Evolutionary conservation across 352 stramenopile species (phyloP).

Genomic region (Phytophthora capsici): DNA sequence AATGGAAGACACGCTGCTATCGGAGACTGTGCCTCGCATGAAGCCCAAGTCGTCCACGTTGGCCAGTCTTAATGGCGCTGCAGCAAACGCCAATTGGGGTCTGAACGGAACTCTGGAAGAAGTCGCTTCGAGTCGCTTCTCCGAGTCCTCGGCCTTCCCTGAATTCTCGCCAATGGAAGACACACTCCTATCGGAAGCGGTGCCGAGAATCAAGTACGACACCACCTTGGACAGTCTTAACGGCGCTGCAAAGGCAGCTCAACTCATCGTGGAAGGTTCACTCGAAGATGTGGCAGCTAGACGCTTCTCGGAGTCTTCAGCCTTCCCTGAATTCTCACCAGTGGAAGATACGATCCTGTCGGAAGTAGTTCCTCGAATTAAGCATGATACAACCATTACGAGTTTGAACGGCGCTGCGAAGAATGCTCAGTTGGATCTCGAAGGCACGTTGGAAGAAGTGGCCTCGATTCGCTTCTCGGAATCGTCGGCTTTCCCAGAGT

Average conservation of each 20-base stretch:
- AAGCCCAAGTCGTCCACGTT: background rate
- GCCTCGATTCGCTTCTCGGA: constrained; percentile 43
- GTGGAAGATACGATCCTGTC: constrained; percentile 15
- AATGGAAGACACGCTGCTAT: constrained; percentile 57
- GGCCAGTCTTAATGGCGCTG: constrained; percentile 22
- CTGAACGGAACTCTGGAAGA: constrained; percentile 44
- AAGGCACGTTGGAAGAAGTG: constrained; percentile 48
- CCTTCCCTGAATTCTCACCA: too few relatives aligned
- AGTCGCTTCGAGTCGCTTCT: constrained; percentile 55
- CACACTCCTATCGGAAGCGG: constrained; percentile 31
- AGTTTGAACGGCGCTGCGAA: constrained; percentile 33
- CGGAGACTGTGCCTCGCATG: constrained; percentile 33
- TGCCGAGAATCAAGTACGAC: constrained; percentile 19
- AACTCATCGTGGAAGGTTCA: background rate
- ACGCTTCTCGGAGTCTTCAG: too few relatives aligned
- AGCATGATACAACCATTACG: background rate
- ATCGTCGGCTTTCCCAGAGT: too few relatives aligned
- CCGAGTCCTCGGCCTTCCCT: constrained; percentile 65
- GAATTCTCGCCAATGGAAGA: constrained; percentile 67
- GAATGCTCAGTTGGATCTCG: constrained; percentile 28
- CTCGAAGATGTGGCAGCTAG: too few relatives aligned
- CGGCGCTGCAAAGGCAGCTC: constrained; percentile 23
- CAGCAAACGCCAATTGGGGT: background rate
- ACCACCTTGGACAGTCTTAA: constrained; percentile 19
- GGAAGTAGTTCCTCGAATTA: constrained; percentile 32